These are phyloP conservation scores for Glarea lozoyensis DNA, from an alignment of 495 filamentous ascomycete species.

Conservation along the genomic window DNA sequence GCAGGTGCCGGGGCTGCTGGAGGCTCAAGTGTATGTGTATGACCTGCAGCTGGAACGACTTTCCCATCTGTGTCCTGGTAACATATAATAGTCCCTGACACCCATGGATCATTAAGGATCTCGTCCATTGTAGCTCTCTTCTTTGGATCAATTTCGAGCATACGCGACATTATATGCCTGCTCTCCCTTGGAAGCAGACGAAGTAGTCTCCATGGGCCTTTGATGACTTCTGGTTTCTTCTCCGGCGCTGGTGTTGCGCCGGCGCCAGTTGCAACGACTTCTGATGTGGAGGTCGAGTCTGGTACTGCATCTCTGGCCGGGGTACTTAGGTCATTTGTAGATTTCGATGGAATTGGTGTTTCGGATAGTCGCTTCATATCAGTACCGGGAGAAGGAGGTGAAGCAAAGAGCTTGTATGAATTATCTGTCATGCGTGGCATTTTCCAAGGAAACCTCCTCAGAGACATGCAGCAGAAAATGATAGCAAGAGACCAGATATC, in stretches of 20 bases:
- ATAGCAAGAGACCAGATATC: slow-evolving; percentile 98
- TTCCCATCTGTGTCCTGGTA: slow-evolving; percentile 33
- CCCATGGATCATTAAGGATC: slow-evolving; percentile 85
- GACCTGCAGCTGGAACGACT: slow-evolving; percentile 39
- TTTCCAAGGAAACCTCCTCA: slow-evolving; percentile 96
- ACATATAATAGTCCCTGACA: slow-evolving; percentile 57
- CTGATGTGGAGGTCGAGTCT: slow-evolving; percentile 24
- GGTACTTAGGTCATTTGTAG: slow-evolving; percentile 13
- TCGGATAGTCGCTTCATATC: slow-evolving; percentile 29
- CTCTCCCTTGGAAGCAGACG: slow-evolving; percentile 85
- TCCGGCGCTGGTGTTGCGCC: slow-evolving; percentile 30
- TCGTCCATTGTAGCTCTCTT: slow-evolving; percentile 77
- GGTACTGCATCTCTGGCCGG: slow-evolving; percentile 16
- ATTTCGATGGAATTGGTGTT: slow-evolving; percentile 13
- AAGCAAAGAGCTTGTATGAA: slow-evolving; percentile 86
- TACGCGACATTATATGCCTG: slow-evolving; percentile 78
- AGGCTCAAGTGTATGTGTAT: slow-evolving; percentile 46
- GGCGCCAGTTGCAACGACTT: slow-evolving; percentile 18
- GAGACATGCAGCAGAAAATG: slow-evolving; percentile 98
- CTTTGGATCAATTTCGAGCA: slow-evolving; percentile 85
- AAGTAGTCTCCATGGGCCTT: slow-evolving; percentile 90
- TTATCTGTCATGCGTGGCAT: slow-evolving; percentile 85
- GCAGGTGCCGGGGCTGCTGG: slow-evolving; percentile 21
- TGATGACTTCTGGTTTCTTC: slow-evolving; percentile 69
- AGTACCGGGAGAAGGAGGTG: slow-evolving; percentile 52